These are phyloP conservation scores for Globisporangium cederbergense DNA, from an alignment of 352 stramenopile species.

Conservation along the genomic window DNA sequence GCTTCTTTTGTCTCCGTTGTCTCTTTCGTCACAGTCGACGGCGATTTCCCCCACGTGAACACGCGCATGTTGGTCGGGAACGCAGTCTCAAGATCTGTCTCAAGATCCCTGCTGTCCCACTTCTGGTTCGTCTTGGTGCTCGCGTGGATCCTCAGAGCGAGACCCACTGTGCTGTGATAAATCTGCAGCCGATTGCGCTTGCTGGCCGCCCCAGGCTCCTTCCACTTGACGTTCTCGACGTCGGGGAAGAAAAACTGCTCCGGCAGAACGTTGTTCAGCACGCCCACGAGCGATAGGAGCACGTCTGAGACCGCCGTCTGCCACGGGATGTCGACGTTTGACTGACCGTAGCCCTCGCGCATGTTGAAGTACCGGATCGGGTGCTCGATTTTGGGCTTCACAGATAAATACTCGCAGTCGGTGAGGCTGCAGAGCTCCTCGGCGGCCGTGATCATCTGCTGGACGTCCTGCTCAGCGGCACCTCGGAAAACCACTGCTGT, in stretches of 20 bases:
- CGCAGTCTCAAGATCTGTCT: constrained; percentile 4
- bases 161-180: constrained; percentile 40
- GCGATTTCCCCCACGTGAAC: constrained; percentile 17
- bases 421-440: constrained; percentile 39
- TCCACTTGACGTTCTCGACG: constrained; percentile 24
- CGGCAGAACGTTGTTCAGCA: constrained; percentile 55
- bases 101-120: constrained; percentile 17
- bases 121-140: constrained; percentile 44
- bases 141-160: constrained; percentile 48
- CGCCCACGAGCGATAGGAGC: constrained; percentile 43
- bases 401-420: constrained; percentile 44
- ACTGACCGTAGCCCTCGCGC: constrained; percentile 50
- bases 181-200: constrained; percentile 35
- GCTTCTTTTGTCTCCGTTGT: not conserved
- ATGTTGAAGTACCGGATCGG: constrained; percentile 59
- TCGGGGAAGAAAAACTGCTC: constrained; percentile 38
- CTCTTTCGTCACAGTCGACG: not conserved
- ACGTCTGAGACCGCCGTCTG: constrained; percentile 48
- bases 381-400: constrained; percentile 55
- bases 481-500: constrained; percentile 56
- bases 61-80: constrained; percentile 15
- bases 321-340: constrained; percentile 31
- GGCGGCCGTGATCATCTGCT: constrained; percentile 33
- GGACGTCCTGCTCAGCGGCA: constrained; percentile 41
- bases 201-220: constrained; percentile 7